These are phyloP conservation scores for Tetrapisispora fleetii DNA, from an alignment of 805 yeast species.

Conservation along the genomic window DNA sequence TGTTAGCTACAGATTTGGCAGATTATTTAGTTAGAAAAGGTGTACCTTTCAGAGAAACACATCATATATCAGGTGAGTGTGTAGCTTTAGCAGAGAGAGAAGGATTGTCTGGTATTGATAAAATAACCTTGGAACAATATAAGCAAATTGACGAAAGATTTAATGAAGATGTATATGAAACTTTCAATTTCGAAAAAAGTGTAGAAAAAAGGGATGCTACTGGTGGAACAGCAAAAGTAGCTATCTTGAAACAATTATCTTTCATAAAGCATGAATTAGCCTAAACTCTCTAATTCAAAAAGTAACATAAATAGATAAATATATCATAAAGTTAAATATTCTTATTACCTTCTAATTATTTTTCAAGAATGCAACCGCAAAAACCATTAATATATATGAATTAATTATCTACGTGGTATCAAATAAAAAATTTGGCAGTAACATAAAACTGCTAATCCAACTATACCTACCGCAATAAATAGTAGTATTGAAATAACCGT, in stretches of 20 bases:
- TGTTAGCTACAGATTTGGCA: conserved; percentile 97
- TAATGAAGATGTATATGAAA: conserved; percentile 65
- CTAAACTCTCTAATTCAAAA: background rate
- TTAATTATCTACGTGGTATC: background rate
- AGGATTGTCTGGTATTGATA: conserved; percentile 73
- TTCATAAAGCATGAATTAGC: background rate
- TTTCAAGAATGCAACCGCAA: no score
- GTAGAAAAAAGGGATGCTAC: conserved; percentile 95
- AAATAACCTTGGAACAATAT: conserved; percentile 69
- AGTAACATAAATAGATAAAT: background rate
- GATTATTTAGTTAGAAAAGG: conserved; percentile 96
- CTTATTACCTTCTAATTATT: no score
- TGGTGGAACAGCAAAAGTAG: conserved; percentile 93
- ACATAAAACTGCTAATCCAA: conserved; percentile 2
- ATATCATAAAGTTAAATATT: no score
- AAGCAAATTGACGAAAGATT: conserved; percentile 73
- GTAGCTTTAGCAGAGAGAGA: conserved; percentile 82
- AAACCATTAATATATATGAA: no score
- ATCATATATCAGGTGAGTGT: conserved; percentile 96
- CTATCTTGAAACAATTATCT: conserved; percentile 69
- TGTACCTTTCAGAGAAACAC: conserved; percentile 98
- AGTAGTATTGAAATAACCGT: conserved; percentile 7
- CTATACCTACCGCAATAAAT: conserved; percentile 20
- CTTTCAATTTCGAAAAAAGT: conserved; percentile 86
- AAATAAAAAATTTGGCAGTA: background rate